These are phyloP conservation scores for Fusarium heterosporum DNA, from an alignment of 2,329 filamentous ascomycete genomes.

Conservation along the genomic window DNA sequence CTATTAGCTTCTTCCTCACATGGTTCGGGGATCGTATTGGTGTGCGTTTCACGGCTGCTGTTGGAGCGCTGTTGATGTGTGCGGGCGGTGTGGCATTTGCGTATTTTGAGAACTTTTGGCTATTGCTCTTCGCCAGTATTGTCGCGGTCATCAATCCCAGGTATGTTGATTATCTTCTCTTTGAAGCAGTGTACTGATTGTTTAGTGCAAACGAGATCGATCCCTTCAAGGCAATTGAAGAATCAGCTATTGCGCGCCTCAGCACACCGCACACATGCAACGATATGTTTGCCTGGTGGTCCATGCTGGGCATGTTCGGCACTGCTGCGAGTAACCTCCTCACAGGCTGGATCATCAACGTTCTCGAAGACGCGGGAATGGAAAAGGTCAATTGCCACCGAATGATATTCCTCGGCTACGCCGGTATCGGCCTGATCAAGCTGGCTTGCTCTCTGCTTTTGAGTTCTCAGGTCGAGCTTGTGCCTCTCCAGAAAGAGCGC, in stretches of 20 bases:
- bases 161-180: neutral
- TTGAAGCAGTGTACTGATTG: neutral
- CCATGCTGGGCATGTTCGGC: conserved; percentile 43
- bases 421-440: conserved; percentile 30
- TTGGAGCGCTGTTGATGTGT: conserved; percentile 37
- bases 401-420: conserved; percentile 35
- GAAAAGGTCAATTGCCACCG: conserved; percentile 26
- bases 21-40: conserved; percentile 39
- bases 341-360: conserved; percentile 37
- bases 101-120: conserved; percentile 38
- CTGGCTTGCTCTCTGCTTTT: conserved; percentile 29
- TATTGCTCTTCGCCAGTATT: conserved; percentile 34
- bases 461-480: conserved; percentile 27
- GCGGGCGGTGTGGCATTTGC: conserved; percentile 33
- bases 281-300: conserved; percentile 44
- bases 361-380: conserved; percentile 20
- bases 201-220: conserved; percentile 42
- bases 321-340: conserved; percentile 39
- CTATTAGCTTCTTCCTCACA: conserved; percentile 41
- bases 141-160: conserved; percentile 40
- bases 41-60: conserved; percentile 21
- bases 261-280: conserved; percentile 39
- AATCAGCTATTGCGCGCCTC: conserved; percentile 37
- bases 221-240: conserved; percentile 42
- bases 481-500: conserved; percentile 14